phyloP scores from a whole-genome alignment of 129 eudicot species.

The Solidago caesia region DNA sequence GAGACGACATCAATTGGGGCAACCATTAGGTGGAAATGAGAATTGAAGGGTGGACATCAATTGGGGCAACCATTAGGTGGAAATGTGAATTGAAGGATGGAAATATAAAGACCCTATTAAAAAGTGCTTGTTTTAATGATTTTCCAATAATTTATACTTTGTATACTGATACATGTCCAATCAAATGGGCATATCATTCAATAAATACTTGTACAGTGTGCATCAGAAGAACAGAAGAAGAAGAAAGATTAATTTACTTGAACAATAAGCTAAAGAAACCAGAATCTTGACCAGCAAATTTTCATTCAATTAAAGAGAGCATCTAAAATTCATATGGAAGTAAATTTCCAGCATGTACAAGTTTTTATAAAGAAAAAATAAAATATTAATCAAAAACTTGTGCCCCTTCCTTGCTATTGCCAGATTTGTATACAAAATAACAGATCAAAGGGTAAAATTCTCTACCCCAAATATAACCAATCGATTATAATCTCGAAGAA shows the following conservation, averaged over 20 bases:
- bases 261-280: conserved; percentile 11
- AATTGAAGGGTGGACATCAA: no score
- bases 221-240: background rate
- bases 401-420: background rate
- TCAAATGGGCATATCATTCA: conserved; percentile 1
- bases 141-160: background rate
- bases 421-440: conserved; percentile 26
- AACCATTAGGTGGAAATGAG: no score
- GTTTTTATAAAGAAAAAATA: conserved; percentile 19
- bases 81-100: no score
- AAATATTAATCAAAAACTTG: conserved; percentile 4
- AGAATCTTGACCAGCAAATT: conserved; percentile 1
- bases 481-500: conserved; percentile 3
- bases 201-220: background rate
- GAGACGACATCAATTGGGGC: no score
- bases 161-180: background rate
- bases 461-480: conserved; percentile 28
- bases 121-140: background rate
- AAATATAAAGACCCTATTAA: no score
- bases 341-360: conserved; percentile 37
- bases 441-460: conserved; percentile 34
- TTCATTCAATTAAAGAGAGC: conserved; percentile 16
- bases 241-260: background rate
- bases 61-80: no score
- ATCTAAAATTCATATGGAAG: conserved; percentile 32